These are phyloP conservation scores for Streptanthus diversifolius DNA, from an alignment of 345 rosid genomes.

Conservation along the genomic window DNA sequence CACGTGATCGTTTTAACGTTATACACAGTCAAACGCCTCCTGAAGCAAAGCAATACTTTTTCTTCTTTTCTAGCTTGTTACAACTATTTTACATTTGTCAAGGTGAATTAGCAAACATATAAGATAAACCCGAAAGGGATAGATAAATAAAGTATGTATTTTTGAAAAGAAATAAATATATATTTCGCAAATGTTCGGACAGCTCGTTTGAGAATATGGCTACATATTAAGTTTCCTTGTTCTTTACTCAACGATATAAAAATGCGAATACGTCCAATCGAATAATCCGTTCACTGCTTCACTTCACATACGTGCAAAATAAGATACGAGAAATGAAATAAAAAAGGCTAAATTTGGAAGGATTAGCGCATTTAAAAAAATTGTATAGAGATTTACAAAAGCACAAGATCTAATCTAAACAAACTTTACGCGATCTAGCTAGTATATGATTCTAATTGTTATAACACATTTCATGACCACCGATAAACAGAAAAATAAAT, in stretches of 20 bases:
- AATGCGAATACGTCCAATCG: not conserved
- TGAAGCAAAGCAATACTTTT: not conserved
- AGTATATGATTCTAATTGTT: constrained; percentile 19
- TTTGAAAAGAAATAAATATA: too few species aligned
- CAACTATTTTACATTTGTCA: not conserved
- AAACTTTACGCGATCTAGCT: constrained; percentile 6
- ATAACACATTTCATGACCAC: constrained; percentile 8
- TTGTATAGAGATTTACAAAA: constrained; percentile 2
- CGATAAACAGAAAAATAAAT: not conserved
- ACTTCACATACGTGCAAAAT: not conserved
- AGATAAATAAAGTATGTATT: too few species aligned
- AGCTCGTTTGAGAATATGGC: too few species aligned
- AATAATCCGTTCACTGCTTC: not conserved
- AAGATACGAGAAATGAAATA: not conserved
- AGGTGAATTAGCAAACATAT: not conserved
- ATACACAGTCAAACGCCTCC: constrained; percentile 23
- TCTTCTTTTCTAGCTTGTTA: not conserved
- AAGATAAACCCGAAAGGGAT: too few species aligned
- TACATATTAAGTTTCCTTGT: constrained; percentile 1
- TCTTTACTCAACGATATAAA: not conserved
- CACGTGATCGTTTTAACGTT: constrained; percentile 28
- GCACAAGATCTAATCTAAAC: constrained; percentile 28
- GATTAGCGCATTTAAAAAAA: not conserved
- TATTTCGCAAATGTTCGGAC: too few species aligned
- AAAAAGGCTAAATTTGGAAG: constrained; percentile 11